A percentile compares a stretch with the other conserved stretches of the same genome.
These are phyloP conservation scores for Curvularia sp. DNA, from an alignment of 2,329 filamentous ascomycete genomes.

Conservation along the genomic window DNA sequence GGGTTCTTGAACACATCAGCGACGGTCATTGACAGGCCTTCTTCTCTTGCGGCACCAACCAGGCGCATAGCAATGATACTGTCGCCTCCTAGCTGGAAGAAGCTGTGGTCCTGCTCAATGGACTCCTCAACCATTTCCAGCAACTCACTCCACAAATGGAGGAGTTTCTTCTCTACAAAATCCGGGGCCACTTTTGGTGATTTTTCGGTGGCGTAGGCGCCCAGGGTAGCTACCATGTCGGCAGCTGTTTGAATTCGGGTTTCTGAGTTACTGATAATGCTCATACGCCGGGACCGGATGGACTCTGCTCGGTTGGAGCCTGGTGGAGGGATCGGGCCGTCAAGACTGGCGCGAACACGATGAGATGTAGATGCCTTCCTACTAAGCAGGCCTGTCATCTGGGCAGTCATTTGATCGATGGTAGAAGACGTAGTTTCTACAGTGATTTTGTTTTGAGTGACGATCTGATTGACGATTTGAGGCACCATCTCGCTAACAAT, in stretches of 20 bases:
- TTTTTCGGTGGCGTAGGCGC: conserved; percentile 40
- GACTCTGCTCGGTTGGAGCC: conserved; percentile 21
- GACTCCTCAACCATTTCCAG: conserved; percentile 45
- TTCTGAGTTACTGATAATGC: conserved; percentile 39
- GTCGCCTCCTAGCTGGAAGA: conserved; percentile 46
- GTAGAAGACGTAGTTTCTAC: conserved; percentile 28
- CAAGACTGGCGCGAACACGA: conserved; percentile 33
- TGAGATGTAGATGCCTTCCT: conserved; percentile 36
- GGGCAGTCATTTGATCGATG: conserved; percentile 39
- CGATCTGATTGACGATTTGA: conserved; percentile 42
- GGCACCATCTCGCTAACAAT: conserved; percentile 46
- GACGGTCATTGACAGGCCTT: conserved; percentile 45
- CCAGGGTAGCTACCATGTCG: conserved; percentile 44
- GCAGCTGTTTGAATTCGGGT: conserved; percentile 41
- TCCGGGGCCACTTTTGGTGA: conserved; percentile 38
- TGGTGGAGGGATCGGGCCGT: conserved; percentile 28
- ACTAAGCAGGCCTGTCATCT: conserved; percentile 40
- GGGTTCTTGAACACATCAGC: conserved; percentile 47
- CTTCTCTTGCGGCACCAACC: conserved; percentile 43
- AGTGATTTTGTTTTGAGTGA: conserved; percentile 36
- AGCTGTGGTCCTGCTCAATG: conserved; percentile 44
- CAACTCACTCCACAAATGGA: conserved; percentile 42
- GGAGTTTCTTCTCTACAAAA: conserved; percentile 45
- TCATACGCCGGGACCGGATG: conserved; percentile 36
- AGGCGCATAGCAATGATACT: conserved; percentile 47